Evolutionary conservation across 371 early-diverging fungal species (phyloP), one percentile per base, ranked within the genome.

Genomic region (Lichtheimia ornata): DNA sequence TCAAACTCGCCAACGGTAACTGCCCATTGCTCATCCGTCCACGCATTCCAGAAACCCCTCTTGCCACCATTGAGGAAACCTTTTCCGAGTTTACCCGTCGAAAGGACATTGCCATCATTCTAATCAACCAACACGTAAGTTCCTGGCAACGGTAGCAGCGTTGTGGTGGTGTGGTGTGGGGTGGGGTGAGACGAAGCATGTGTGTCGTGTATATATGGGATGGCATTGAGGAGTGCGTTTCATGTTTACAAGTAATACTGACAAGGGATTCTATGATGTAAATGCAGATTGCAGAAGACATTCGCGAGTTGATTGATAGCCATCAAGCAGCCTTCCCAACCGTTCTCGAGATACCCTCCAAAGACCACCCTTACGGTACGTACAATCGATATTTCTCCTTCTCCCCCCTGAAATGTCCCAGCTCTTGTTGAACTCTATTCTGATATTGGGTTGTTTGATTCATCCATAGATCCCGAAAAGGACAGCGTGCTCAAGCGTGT

Each of bases 401-500:
- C 7, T 30, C 7, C 7, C 35, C 79, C 18, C 53, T 66, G 74
- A 68, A 79, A 78, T 30, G 42, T 5, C 24, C 35, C 47, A 52
- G 42, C 35, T 58, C 47, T 17, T 25, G 24, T 25, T 60, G 30
- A 18, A 44, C 6, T 44, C 49, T 55, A 41, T 50, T 44, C 41
- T 20, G 5, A 28, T 49, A 3, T 35, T 4, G 28, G 28, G 7
- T 28, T 4, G 7, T 58, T 24, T 27, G 56, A 62, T 24, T 58
- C 56, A 62, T 24, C 56, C 56, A 57, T 67, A 79, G 86, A 90
- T 69, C 89, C 89, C 56, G 82, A 85, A 65, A 94, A 92, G 83
- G 98, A 98, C 79, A 96, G 97, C 54, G 96, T 98, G 52, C 81
- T 98, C 57, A 98, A 96, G 82, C 88, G 96, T 58, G 94, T 98